Evolutionary conservation across 2,329 filamentous ascomycete genomes (phyloP).

Genomic region (Phialemonium atrogriseum): DNA sequence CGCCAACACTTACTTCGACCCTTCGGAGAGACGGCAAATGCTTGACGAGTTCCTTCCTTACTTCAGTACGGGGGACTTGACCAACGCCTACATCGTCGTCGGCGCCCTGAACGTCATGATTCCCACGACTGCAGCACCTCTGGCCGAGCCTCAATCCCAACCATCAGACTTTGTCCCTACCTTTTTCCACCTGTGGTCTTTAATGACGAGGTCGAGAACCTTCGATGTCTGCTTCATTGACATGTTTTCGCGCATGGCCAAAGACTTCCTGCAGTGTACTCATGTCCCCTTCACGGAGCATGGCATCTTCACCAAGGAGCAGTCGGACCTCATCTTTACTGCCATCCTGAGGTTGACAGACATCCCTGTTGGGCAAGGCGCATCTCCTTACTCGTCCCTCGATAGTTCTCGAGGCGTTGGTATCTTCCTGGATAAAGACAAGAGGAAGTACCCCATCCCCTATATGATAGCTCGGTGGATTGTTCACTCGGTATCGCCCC

Average conservation of each 20-base stretch:
- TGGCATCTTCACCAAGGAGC: constrained; percentile 86
- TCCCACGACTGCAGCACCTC: constrained; percentile 71
- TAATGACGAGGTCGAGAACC: constrained; percentile 80
- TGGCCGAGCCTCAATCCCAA: constrained; percentile 64
- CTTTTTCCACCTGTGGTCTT: constrained; percentile 92
- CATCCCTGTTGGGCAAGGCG: constrained; percentile 93
- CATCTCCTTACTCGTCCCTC: constrained; percentile 80
- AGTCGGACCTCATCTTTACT: constrained; percentile 89
- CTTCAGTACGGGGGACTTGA: constrained; percentile 88
- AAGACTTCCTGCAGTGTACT: constrained; percentile 68
- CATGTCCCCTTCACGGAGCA: constrained; percentile 76
- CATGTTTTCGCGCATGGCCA: constrained; percentile 75
- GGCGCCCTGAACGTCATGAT: constrained; percentile 80
- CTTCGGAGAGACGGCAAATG: constrained; percentile 73
- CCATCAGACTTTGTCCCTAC: constrained; percentile 87
- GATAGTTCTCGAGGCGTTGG: constrained; percentile 79
- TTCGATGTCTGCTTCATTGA: constrained; percentile 86
- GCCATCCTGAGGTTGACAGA: constrained; percentile 82
- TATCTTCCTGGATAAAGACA: constrained; percentile 82
- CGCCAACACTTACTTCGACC: constrained; percentile 87
- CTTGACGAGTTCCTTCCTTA: constrained; percentile 73
- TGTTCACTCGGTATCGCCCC: constrained; percentile 83
- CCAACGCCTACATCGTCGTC: constrained; percentile 88
- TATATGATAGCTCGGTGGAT: constrained; percentile 93
- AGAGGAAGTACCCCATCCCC: constrained; percentile 82